phyloP scores from a whole-genome alignment of 2,329 filamentous ascomycete species.

The Trichoderma sp. region DNA sequence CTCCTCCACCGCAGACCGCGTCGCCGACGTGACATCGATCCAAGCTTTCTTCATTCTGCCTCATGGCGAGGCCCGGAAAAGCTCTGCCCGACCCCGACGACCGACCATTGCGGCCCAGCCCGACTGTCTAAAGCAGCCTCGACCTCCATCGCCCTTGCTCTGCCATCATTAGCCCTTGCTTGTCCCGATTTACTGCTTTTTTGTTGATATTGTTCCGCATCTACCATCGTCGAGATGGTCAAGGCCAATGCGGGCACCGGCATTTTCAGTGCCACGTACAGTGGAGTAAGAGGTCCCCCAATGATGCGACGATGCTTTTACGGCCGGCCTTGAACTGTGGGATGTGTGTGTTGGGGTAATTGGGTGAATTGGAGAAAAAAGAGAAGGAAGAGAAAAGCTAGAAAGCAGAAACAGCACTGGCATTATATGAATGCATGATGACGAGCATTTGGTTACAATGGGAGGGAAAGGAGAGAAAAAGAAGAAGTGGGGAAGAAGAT shows the following conservation, averaged over 20 bases:
- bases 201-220: not conserved
- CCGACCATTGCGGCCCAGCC: slow-evolving; percentile 1
- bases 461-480: not conserved
- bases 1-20: slow-evolving; percentile 41
- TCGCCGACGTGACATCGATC: slow-evolving; percentile 43
- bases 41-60: slow-evolving; percentile 30
- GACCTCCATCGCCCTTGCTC: not conserved
- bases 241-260: slow-evolving; percentile 52
- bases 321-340: not conserved
- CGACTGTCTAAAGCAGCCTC: not conserved
- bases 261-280: slow-evolving; percentile 71
- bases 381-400: not conserved
- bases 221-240: slow-evolving; percentile 48
- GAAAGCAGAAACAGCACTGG: not conserved
- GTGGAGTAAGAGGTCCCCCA: slow-evolving; percentile 56
- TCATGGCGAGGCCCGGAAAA: slow-evolving; percentile 15
- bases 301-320: not conserved
- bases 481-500: not conserved
- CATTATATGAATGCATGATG: not conserved
- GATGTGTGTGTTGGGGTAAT: not conserved
- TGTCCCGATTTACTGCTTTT: slow-evolving; percentile 23
- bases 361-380: not conserved
- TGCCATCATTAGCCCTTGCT: slow-evolving; percentile 5
- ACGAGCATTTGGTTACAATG: not conserved
- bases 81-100: slow-evolving; percentile 18